These are phyloP conservation scores for Wickerhamiella bombiphila DNA, from an alignment of 805 yeast species.

Conservation along the genomic window DNA sequence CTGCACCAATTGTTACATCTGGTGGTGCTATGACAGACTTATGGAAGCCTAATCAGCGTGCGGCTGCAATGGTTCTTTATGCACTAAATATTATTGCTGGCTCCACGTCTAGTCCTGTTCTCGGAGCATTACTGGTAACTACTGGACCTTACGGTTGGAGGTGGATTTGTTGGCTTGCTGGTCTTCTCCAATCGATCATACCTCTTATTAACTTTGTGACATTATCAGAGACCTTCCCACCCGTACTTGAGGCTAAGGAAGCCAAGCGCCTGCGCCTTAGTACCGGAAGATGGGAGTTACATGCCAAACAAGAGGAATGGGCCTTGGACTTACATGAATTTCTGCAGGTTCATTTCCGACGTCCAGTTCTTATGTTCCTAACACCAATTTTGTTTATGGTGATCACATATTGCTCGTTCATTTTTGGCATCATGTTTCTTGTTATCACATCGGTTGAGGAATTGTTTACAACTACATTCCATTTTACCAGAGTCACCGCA, in stretches of 20 bases:
- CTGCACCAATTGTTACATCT: constrained; percentile 47
- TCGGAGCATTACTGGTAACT: constrained; percentile 23
- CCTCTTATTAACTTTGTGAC: constrained; percentile 27
- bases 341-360: constrained; percentile 51
- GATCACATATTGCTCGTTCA: constrained; percentile 30
- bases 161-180: constrained; percentile 40
- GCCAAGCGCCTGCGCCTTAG: constrained; percentile 55
- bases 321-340: constrained; percentile 57
- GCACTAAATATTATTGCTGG: constrained; percentile 34
- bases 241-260: constrained; percentile 41
- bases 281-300: constrained; percentile 66
- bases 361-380: constrained; percentile 66
- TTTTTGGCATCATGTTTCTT: constrained; percentile 32
- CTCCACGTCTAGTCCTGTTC: constrained; percentile 32
- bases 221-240: constrained; percentile 26
- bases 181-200: constrained; percentile 26
- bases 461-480: constrained; percentile 21
- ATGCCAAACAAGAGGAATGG: constrained; percentile 85
- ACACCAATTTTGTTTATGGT: constrained; percentile 32
- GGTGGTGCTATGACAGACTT: constrained; percentile 53
- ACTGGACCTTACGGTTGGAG: constrained; percentile 41
- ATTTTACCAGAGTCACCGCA: constrained; percentile 24
- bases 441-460: constrained; percentile 29
- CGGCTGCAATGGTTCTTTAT: constrained; percentile 37
- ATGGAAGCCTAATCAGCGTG: constrained; percentile 37